Percentiles rank a stretch among this genome's conserved stretches.
phyloP scores from a whole-genome alignment of 495 filamentous ascomycete genomes.

The Astrothelium subdiscretum region DNA sequence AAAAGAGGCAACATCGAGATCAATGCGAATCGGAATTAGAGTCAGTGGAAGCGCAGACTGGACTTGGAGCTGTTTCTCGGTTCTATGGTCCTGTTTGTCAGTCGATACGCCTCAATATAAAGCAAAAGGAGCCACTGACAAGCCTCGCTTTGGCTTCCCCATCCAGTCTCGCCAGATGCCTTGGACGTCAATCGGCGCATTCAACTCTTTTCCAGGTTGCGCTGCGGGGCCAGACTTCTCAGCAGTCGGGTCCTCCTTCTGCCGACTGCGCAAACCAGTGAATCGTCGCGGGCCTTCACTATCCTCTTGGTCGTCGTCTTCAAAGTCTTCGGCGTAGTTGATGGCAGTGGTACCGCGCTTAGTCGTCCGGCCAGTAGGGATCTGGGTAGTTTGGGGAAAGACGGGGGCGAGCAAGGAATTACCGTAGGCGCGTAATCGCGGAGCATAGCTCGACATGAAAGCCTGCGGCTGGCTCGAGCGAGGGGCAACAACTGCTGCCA shows the following conservation, averaged over 20 bases:
- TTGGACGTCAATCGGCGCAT: constrained; percentile 68
- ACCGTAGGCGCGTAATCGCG: constrained; percentile 78
- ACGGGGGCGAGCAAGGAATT: constrained; percentile 89
- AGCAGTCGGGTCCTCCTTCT: constrained; percentile 48
- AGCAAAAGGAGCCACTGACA: constrained; percentile 26
- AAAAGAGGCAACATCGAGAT: constrained; percentile 78
- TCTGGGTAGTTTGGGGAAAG: constrained; percentile 48
- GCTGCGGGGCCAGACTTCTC: constrained; percentile 51
- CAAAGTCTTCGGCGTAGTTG: constrained; percentile 95
- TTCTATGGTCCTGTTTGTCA: constrained; percentile 18
- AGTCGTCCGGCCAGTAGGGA: constrained; percentile 69
- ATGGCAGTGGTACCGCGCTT: constrained; percentile 94
- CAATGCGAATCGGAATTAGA: constrained; percentile 90
- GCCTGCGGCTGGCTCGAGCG: constrained; percentile 44
- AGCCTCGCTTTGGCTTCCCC: constrained; percentile 53
- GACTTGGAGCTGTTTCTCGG: constrained; percentile 66
- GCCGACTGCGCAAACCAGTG: constrained; percentile 64
- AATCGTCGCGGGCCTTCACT: constrained; percentile 65
- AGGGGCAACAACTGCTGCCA: background rate
- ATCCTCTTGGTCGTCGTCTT: constrained; percentile 91
- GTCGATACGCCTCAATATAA: background rate
- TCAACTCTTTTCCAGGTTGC: constrained; percentile 76
- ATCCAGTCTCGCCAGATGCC: constrained; percentile 94
- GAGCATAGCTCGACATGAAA: constrained; percentile 83
- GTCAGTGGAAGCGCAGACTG: constrained; percentile 79